A percentile compares a stretch with the other conserved stretches of the same genome.
Evolutionary conservation across 2,329 filamentous ascomycete genomes (phyloP).

Genomic region (Aureobasidium mangrovei): DNA sequence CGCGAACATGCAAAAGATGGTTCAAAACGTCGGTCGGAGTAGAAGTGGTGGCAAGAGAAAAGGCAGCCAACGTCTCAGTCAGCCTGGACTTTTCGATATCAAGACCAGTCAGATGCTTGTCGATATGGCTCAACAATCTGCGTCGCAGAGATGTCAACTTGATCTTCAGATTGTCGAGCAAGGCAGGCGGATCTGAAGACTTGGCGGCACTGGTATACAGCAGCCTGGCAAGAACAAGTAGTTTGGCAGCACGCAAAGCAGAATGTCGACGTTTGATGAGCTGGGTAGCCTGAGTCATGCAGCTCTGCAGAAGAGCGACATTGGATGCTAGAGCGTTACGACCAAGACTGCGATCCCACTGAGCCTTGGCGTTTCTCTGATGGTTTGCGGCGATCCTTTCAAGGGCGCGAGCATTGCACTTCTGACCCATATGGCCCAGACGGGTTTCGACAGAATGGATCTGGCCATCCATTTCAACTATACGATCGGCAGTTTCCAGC

Average conservation of each 20-base stretch:
- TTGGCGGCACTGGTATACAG: slow-evolving; percentile 65
- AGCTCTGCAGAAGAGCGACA: slow-evolving; percentile 45
- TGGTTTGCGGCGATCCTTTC: slow-evolving; percentile 49
- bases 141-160: slow-evolving; percentile 54
- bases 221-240: slow-evolving; percentile 64
- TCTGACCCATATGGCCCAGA: slow-evolving; percentile 62
- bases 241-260: slow-evolving; percentile 50
- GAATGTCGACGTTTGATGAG: slow-evolving; percentile 44
- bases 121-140: slow-evolving; percentile 56
- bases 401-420: slow-evolving; percentile 65
- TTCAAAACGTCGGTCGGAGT: slow-evolving; percentile 69
- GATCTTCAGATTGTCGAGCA: slow-evolving; percentile 56
- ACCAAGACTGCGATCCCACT: slow-evolving; percentile 5
- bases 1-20: slow-evolving; percentile 67
- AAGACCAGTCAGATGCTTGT: slow-evolving; percentile 40
- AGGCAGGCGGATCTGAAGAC: slow-evolving; percentile 35
- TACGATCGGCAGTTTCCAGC: slow-evolving; percentile 85
- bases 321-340: slow-evolving; percentile 42
- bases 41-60: slow-evolving; percentile 71
- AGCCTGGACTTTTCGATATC: slow-evolving; percentile 39
- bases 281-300: slow-evolving; percentile 44
- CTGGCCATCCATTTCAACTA: slow-evolving; percentile 76
- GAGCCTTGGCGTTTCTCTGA: slow-evolving; percentile 21
- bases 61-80: slow-evolving; percentile 68
- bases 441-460: slow-evolving; percentile 66